These are phyloP conservation scores for Panellus pusillus DNA, from an alignment of 768 basidiomycete species.

Conservation along the genomic window DNA sequence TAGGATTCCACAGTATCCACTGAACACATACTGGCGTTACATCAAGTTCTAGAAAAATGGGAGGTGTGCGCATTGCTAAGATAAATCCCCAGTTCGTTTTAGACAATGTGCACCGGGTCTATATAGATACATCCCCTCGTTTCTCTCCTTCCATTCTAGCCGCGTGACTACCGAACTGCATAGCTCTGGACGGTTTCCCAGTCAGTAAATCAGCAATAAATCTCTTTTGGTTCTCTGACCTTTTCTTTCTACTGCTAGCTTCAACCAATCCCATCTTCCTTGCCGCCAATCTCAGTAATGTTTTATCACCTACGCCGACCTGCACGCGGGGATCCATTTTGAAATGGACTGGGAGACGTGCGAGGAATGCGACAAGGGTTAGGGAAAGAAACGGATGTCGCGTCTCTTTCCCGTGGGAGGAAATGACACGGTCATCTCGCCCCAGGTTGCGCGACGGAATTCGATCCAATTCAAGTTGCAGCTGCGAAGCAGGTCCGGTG, in stretches of 20 bases:
- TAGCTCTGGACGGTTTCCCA: conserved; percentile 45
- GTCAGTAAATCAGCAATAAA: too few relatives aligned
- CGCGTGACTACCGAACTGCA: conserved; percentile 94
- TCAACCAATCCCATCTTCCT: conserved; percentile 71
- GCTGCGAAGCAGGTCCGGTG: conserved; percentile 40
- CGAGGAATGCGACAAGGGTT: conserved; percentile 73
- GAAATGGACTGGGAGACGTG: conserved; percentile 72
- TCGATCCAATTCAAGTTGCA: conserved; percentile 86
- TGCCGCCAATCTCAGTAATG: conserved; percentile 73
- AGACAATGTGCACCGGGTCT: conserved; percentile 22
- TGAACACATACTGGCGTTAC: too few relatives aligned
- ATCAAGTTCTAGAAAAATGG: conserved; percentile 1
- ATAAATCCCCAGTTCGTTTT: too few relatives aligned
- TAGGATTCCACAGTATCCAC: too few relatives aligned
- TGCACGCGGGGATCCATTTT: conserved; percentile 79
- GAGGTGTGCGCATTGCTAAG: too few relatives aligned
- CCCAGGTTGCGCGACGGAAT: conserved; percentile 90
- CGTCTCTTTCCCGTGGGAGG: conserved; percentile 88
- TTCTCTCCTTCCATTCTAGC: conserved; percentile 76
- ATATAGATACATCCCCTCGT: conserved; percentile 49
- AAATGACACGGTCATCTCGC: conserved; percentile 91
- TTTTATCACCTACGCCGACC: conserved; percentile 87
- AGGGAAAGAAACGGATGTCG: conserved; percentile 91
- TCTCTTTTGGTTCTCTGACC: conserved; percentile 24
- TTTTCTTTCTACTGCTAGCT: conserved; percentile 78